Evolutionary conservation across 1,139 yeast species (phyloP), one percentile per base, ranked within the genome.

Genomic region (Sugiyamaella novakii): DNA sequence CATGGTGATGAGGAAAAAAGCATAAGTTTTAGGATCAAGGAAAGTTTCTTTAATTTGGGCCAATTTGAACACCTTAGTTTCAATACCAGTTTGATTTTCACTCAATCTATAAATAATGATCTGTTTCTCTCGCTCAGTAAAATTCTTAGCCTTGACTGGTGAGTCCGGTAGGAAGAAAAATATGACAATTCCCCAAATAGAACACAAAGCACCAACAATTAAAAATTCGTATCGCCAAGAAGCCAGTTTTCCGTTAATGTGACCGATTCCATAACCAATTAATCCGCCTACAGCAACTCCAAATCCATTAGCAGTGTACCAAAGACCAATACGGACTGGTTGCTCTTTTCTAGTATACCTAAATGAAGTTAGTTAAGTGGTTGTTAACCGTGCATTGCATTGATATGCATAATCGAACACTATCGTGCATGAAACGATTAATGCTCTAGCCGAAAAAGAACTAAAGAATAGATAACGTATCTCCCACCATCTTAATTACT

Each of bases 141-240:
- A 69, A 58, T 75, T 78, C 74, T 78, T 73, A 2, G 84, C 82
- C 29, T 66, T 63, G n/a, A 76, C 67, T 29, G 84, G 84, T 31
- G 70, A 68, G 58, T 78, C 79, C 1, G 86, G 86, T 39, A 81
- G 60, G 44, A 72, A 68, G 22, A 75, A 52, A 52, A 63, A 65
- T 41, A 80, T 69, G 4, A 76, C 51, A 4, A 77, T 57, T 10
- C 83, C 81, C 75, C 82, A 77, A 5, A 66, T 56, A n/a, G 62
- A 37, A 62, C 69, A 53, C 58, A 69, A 53, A 60, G 61, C 24
- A 28, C 62, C 50, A 65, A 57, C 44, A 27, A 59, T 47, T 11
- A 59, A 64, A 43, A 76, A 70, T 35, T 77, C 79, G 57, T 75
- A 78, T 1, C 81, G 53, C 63, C 59, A 61, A 10, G 57, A 57